A percentile compares a stretch with the other conserved stretches of the same genome.
phyloP scores from a whole-genome alignment of 371 early-diverging fungal genomes.

The Conidiobolus incongruus region DNA sequence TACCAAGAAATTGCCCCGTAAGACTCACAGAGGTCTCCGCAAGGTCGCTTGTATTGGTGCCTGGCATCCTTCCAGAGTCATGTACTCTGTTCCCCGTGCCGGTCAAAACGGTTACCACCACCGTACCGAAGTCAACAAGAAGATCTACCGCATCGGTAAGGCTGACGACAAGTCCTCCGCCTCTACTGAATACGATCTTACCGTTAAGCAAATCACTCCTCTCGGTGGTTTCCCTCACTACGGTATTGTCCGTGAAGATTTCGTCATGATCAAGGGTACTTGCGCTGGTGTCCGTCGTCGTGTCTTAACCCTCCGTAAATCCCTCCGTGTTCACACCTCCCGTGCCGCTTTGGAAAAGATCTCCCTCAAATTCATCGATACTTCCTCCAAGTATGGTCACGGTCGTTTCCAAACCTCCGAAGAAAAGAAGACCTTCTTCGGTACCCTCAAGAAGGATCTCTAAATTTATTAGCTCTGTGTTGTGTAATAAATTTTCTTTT shows the following conservation, averaged over 20 bases:
- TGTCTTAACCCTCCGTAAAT: constrained; percentile 97
- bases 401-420: constrained; percentile 99
- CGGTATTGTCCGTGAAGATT: constrained; percentile 97
- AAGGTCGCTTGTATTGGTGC: constrained; percentile 99
- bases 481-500: neutral
- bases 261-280: constrained; percentile 97
- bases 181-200: constrained; percentile 96
- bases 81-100: constrained; percentile 98
- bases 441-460: constrained; percentile 73
- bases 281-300: constrained; percentile 97
- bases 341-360: constrained; percentile 93
- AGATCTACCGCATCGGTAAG: constrained; percentile 97
- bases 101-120: constrained; percentile 99
- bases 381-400: constrained; percentile 99
- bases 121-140: constrained; percentile 99
- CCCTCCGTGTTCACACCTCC: constrained; percentile 81
- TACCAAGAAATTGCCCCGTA: constrained; percentile 98
- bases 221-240: constrained; percentile 99
- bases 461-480: neutral
- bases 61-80: constrained; percentile 99
- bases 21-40: constrained; percentile 99
- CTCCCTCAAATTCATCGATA: constrained; percentile 91
- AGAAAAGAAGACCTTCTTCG: constrained; percentile 96
- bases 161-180: constrained; percentile 68
- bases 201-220: constrained; percentile 94